Evolutionary conservation across 2,329 filamentous ascomycete genomes (phyloP), one percentile per base, ranked within the genome.

Genomic region (Claviceps maximensis): DNA sequence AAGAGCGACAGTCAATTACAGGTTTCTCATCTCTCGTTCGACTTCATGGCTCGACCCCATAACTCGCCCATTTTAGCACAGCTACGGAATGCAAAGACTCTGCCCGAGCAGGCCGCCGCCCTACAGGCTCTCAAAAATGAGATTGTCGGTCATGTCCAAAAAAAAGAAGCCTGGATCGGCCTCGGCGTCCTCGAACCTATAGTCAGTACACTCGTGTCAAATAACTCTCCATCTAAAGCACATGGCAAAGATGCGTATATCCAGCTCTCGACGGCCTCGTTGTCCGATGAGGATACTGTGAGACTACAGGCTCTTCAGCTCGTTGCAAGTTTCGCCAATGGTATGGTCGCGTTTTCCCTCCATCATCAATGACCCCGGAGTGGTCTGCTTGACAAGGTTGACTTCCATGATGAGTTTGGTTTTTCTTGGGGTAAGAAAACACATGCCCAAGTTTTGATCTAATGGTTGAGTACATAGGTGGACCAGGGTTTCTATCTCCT

Each of bases 101-200:
- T 70, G 47, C 58, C 68, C 23, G 78, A 83, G 57, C 78, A 79
- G 60, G 71, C 79, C 42, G 71, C 74, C 27, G 79, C 83, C 49
- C 75, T 96, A 46, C 81, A 83, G 58, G 74, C 76, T 44, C 72
- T 98, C 31, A 97, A 95, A 73, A 93, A 95, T 67, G 86, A 93
- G 57, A 78, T 95, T 48, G 82, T 95, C 55, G 93, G 93, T 25
- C 89, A 97, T 67, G 78, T 86, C 36, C 83, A 91, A 67, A 84
- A 84, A 66, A 98, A 98, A 69, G 85, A 91, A 68, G 70, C 80
- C 53, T 90, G 84, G 74, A 76, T 96, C 42, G 74, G 74, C 54
- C 71, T 80, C 52, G 90, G 90, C 19, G 74, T 87, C 29, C 69
- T 93, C 47, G 76, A 80, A 51, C 76, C 78, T 36, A 71, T 76